A percentile compares a stretch with the other conserved stretches of the same genome.
These are phyloP conservation scores for Cutaneotrichosporon spelunceum DNA, from an alignment of 1,284 basidiomycete genomes.

Conservation along the genomic window DNA sequence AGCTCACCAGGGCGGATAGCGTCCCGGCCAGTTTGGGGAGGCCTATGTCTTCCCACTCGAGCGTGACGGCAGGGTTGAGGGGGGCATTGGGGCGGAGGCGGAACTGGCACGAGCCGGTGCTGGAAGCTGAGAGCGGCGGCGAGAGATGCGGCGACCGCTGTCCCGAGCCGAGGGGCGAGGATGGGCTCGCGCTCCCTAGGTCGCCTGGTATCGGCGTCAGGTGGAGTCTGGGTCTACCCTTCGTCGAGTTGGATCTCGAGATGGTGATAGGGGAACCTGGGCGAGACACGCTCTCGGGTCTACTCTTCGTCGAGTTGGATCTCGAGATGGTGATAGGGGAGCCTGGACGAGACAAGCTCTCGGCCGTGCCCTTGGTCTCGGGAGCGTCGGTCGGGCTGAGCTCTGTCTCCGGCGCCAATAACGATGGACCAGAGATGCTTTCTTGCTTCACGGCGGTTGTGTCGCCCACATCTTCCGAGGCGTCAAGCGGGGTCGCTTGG, in stretches of 20 bases:
- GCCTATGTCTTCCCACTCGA: neutral
- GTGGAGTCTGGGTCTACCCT: neutral
- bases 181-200: neutral
- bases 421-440: neutral
- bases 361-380: neutral
- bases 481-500: neutral
- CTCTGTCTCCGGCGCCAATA: neutral
- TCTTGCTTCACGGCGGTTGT: neutral
- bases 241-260: neutral
- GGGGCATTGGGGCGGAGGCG: neutral
- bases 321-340: neutral
- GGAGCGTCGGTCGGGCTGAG: neutral
- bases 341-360: too few species aligned
- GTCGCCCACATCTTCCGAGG: neutral
- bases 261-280: too few species aligned
- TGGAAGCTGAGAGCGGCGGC: neutral
- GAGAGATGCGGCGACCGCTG: neutral
- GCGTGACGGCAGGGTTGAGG: constrained; percentile 3
- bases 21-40: constrained; percentile 3
- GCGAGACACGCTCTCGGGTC: too few species aligned
- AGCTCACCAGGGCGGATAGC: neutral
- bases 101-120: neutral
- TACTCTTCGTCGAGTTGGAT: neutral
- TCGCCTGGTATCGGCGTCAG: neutral
- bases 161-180: neutral